Base-by-base conservation (phyloP, 129 eudicot genomes). In the Centella asiatica region DNA sequence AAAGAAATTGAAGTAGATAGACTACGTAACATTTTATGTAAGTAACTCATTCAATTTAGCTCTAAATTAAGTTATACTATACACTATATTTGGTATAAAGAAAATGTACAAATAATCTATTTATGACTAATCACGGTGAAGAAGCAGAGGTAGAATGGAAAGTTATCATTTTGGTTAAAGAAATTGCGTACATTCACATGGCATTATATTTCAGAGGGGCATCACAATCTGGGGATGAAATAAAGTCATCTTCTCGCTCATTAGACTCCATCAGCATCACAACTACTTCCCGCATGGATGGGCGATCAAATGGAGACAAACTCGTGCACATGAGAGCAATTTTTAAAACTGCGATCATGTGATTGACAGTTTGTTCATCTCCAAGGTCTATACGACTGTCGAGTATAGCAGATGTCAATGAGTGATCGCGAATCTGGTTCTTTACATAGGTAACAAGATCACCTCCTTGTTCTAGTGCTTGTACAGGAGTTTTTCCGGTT, bases 261-360 rank as follows among this genome's bases (percentile, higher is more conserved):
- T 84, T 72, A 1, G 92, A 87, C 70, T 87, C 95, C 0, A 92
- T 84, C 68, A 92, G 76, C 99, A 92, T 92, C 65, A 73, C 46
- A 77, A 92, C 99, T 33, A 92, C 99, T 44, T 84, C 88, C 32
- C 96, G 67, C 99, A 92, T 92, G 18, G 96, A 75, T 12, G 96
- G 99, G 31, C 99, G 85, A 44, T 92, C 96, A 50, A 53, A 71
- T 0, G 99, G 99, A 4, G 90, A 81, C 95, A 82, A 60, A 62
- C 72, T 78, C 3, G 96, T 87, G 85, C 99, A 93, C 61, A 85
- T 14, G 37, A 93, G 66, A 25, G 85, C 99, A 26, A 93, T 73
- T 74, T 88, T 93, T 56, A 88, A 44, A 56, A 85, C 74, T 2
- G 71, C 78, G 10, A 80, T 60, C 99, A 93, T 93, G 79, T 93